These are phyloP conservation scores for Tuber aestivum DNA, from an alignment of 495 filamentous ascomycete species.

Conservation along the genomic window DNA sequence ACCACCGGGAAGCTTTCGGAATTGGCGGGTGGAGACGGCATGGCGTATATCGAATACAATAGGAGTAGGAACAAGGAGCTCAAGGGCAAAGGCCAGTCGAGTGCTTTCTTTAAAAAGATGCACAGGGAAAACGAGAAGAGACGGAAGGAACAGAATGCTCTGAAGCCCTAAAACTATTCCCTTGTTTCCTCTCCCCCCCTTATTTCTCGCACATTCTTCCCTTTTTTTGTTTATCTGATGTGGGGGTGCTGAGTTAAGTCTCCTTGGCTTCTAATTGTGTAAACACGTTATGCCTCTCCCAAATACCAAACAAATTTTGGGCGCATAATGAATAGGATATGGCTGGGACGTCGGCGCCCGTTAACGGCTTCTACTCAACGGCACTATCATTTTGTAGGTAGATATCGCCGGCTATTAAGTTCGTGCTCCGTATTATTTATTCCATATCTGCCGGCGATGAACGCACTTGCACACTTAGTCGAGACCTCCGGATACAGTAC, in stretches of 20 bases:
- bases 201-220: background rate
- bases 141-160: conserved; percentile 48
- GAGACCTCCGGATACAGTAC: background rate
- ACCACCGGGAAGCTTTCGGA: conserved; percentile 80
- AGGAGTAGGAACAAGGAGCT: conserved; percentile 72
- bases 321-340: background rate
- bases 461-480: no score
- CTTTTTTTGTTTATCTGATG: background rate
- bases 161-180: conserved; percentile 5
- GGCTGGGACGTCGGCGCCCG: background rate
- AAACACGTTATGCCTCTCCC: background rate
- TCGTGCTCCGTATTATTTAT: background rate
- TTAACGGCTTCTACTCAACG: background rate
- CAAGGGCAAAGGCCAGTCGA: conserved; percentile 59
- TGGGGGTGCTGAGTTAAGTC: background rate
- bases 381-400: background rate
- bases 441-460: background rate
- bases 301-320: background rate
- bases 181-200: background rate
- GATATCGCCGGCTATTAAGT: background rate
- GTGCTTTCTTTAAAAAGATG: conserved; percentile 72
- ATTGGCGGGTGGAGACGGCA: conserved; percentile 82
- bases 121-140: conserved; percentile 64
- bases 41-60: conserved; percentile 91
- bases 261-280: background rate